Evolutionary conservation across 2,329 filamentous ascomycete species (phyloP), one percentile per base, ranked within the genome.

Genomic region (Ophiostoma ips): DNA sequence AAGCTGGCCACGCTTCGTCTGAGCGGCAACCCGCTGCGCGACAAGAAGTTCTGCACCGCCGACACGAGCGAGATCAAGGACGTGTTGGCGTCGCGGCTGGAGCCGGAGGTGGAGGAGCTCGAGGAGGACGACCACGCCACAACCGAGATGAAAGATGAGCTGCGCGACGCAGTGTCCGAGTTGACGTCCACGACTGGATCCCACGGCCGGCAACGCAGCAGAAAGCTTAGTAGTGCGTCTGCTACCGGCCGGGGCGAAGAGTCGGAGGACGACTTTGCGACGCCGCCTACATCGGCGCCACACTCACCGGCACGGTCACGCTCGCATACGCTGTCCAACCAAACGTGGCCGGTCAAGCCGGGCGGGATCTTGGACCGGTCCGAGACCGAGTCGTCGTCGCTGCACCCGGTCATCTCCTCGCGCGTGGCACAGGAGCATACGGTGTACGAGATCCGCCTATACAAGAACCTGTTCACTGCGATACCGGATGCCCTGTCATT

Each of bases 21-120:
- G 31, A 81, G 81, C 40, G 88, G 87, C n/a, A 98, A 98, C 59
- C 92, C 92, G 0, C 69, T 98, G 13, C 76, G 85, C 13, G 88
- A 95, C 62, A 88, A 84, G 62, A 95, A 88, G 62, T 87, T 92
- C 57, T 71, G 89, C 13, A 83, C 78, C 1, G 85, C 94, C 67
- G 75, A 76, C 19, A 88, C 85, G 0, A 84, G 87, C 13, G 84
- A 92, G 49, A 69, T 96, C 54, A 95, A 94, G 64, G 75, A 77
- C 38, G 78, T 81, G 40, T 67, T 95, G 40, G 74, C 76, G 18
- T 73, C 73, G 34, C 77, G 86, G 24, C 67, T 89, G 53, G 76
- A 80, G 61, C 77, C 84, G 0, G 50, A 55, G 19, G 43, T 51
- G 0, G 56, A 61, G 16, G 54, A 45, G 21, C 31, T 18, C 18